These are phyloP conservation scores for Leccinum insolens DNA, from an alignment of 1,284 basidiomycete genomes.

Conservation along the genomic window DNA sequence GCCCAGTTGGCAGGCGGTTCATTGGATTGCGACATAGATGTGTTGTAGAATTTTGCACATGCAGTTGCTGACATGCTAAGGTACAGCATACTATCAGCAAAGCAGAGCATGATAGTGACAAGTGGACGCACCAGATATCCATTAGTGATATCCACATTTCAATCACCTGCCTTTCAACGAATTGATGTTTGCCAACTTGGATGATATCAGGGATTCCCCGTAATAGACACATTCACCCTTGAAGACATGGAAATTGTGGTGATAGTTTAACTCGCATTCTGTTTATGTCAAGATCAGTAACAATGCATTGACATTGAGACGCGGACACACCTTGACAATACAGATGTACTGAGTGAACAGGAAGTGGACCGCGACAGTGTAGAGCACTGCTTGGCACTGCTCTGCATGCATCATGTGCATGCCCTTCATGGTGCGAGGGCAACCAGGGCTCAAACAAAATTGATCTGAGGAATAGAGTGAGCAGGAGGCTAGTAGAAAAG, in stretches of 20 bases:
- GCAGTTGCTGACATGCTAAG: slow-evolving; percentile 1
- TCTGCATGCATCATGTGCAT: slow-evolving; percentile 8
- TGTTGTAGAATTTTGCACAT: slow-evolving; percentile 3
- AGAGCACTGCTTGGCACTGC: slow-evolving; percentile 4
- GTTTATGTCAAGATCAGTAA: background rate
- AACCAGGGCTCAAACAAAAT: background rate
- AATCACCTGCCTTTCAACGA: background rate
- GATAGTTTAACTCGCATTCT: slow-evolving; percentile 11
- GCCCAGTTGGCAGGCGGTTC: background rate
- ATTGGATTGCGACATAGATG: background rate
- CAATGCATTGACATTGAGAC: background rate
- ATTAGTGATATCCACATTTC: slow-evolving; percentile 13
- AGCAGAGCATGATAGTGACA: background rate
- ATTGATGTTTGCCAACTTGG: slow-evolving; percentile 15
- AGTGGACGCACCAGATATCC: slow-evolving; percentile 3
- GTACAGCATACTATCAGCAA: background rate
- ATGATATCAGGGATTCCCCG: background rate
- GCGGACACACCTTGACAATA: slow-evolving; percentile 3
- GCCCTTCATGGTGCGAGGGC: background rate
- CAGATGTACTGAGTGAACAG: slow-evolving; percentile 5
- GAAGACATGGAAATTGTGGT: slow-evolving; percentile 8
- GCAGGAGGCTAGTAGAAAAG: background rate
- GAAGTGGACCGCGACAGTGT: background rate
- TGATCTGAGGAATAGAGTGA: slow-evolving; percentile 3
- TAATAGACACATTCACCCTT: slow-evolving; percentile 18